phyloP scores from a whole-genome alignment of 1,284 basidiomycete genomes.

The Cutaneotrichosporon daszewskae region DNA sequence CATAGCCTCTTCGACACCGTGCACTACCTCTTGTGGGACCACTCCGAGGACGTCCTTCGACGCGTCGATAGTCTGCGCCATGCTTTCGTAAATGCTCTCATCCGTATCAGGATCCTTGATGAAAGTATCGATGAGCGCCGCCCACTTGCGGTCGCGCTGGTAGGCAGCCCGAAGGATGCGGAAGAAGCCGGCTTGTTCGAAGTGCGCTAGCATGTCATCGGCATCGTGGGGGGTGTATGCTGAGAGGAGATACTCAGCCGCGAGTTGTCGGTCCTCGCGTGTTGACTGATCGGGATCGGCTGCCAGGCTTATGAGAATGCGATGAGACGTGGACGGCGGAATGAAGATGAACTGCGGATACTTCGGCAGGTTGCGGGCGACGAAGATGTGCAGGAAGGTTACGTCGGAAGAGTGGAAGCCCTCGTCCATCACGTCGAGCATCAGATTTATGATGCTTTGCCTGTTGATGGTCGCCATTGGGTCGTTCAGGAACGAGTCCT shows the following conservation, averaged over 20 bases:
- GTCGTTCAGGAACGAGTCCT: constrained; percentile 85
- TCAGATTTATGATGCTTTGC: constrained; percentile 74
- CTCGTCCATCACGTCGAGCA: constrained; percentile 64
- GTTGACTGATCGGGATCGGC: constrained; percentile 66
- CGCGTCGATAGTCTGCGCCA: constrained; percentile 57
- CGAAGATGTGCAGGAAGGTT: constrained; percentile 89
- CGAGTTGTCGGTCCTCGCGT: constrained; percentile 88
- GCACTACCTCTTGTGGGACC: constrained; percentile 50
- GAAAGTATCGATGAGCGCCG: constrained; percentile 63
- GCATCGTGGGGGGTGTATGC: constrained; percentile 77
- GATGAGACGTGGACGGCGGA: constrained; percentile 62
- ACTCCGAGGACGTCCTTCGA: neutral
- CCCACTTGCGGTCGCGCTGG: constrained; percentile 70
- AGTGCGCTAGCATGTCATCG: constrained; percentile 62
- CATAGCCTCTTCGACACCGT: constrained; percentile 56
- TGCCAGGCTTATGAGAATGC: constrained; percentile 71
- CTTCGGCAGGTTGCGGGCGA: constrained; percentile 93
- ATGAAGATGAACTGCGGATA: constrained; percentile 85
- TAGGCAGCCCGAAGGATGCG: constrained; percentile 79
- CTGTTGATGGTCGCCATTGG: constrained; percentile 59
- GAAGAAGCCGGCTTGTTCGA: constrained; percentile 81
- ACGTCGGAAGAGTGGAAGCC: constrained; percentile 57
- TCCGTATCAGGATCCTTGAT: constrained; percentile 66
- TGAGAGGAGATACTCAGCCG: constrained; percentile 90
- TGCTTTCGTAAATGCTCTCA: constrained; percentile 57